Evolutionary conservation across 2,329 filamentous ascomycete genomes (phyloP).

Genomic region (Zalaria obscura): DNA sequence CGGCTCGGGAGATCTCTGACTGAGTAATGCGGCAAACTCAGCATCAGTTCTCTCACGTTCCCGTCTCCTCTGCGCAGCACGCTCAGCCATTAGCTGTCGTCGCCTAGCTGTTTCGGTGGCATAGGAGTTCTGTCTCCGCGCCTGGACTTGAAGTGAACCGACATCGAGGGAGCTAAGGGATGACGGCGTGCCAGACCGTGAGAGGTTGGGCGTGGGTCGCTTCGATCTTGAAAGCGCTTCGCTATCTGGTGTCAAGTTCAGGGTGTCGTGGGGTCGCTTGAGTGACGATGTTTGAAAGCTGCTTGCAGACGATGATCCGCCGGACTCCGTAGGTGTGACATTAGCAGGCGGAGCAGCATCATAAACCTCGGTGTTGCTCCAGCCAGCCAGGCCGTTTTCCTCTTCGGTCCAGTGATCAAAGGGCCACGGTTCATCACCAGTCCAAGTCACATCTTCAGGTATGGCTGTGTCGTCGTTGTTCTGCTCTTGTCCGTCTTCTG

Average conservation of each 20-base stretch:
- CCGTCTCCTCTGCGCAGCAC: conserved; percentile 3
- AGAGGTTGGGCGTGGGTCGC: conserved; percentile 6
- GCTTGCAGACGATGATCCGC: too few relatives aligned
- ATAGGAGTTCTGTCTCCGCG: too few relatives aligned
- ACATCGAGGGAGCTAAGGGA: too few relatives aligned
- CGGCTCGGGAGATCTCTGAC: conserved; percentile 7
- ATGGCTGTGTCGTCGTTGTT: not conserved
- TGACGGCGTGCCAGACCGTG: conserved; percentile 1
- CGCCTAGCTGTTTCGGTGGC: not conserved
- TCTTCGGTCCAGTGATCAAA: too few relatives aligned
- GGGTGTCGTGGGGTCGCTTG: not conserved
- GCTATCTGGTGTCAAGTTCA: not conserved
- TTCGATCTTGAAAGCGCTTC: not conserved
- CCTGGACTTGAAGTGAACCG: too few relatives aligned
- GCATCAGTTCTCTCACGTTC: conserved; percentile 11
- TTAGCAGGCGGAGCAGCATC: too few relatives aligned
- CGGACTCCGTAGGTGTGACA: too few relatives aligned
- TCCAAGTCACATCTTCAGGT: not conserved
- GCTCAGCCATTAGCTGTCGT: conserved; percentile 5
- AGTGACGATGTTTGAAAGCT: not conserved
- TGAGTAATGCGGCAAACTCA: conserved; percentile 13
- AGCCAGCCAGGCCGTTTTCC: too few relatives aligned
- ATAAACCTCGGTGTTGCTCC: too few relatives aligned
- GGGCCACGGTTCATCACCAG: too few relatives aligned
- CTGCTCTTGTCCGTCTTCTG: not conserved